Percentiles rank a stretch among this genome's conserved stretches.
phyloP scores from a whole-genome alignment of 352 stramenopile genomes.

The Stramenopiles sp. region DNA sequence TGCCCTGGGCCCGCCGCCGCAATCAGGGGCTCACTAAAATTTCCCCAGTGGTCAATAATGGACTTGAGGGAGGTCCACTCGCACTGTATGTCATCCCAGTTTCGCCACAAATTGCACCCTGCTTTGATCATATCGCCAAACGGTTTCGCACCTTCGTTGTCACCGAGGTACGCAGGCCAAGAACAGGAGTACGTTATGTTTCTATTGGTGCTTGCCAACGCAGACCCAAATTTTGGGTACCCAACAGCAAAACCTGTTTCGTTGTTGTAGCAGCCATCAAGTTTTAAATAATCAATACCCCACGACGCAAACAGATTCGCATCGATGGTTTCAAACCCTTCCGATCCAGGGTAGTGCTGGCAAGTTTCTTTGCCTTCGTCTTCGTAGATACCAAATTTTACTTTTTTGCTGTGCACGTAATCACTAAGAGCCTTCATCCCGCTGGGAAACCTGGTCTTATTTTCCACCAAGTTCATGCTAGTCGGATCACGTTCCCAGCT shows the following conservation, averaged over 20 bases:
- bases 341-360: slow-evolving; percentile 23
- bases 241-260: no score
- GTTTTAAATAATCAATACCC: slow-evolving; percentile 34
- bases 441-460: slow-evolving; percentile 24
- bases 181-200: slow-evolving; percentile 27
- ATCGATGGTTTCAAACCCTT: slow-evolving; percentile 18
- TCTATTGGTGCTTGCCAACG: slow-evolving; percentile 23
- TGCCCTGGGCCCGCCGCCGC: slow-evolving; percentile 27
- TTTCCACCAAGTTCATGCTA: slow-evolving; percentile 21
- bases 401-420: slow-evolving; percentile 25
- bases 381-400: slow-evolving; percentile 26
- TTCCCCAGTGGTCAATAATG: slow-evolving; percentile 26
- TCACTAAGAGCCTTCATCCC: slow-evolving; percentile 24
- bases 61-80: slow-evolving; percentile 21
- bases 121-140: slow-evolving; percentile 18
- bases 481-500: no score
- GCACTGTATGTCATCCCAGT: slow-evolving; percentile 28
- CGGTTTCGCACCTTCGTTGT: slow-evolving; percentile 13
- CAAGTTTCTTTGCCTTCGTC: slow-evolving; percentile 30
- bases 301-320: slow-evolving; percentile 27
- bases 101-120: slow-evolving; percentile 28
- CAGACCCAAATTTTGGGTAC: slow-evolving; percentile 20
- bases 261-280: slow-evolving; percentile 33
- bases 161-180: slow-evolving; percentile 22
- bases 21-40: slow-evolving; percentile 22